Base-by-base conservation (phyloP, 306 rosid species). In the Alnus rubra region DNA sequence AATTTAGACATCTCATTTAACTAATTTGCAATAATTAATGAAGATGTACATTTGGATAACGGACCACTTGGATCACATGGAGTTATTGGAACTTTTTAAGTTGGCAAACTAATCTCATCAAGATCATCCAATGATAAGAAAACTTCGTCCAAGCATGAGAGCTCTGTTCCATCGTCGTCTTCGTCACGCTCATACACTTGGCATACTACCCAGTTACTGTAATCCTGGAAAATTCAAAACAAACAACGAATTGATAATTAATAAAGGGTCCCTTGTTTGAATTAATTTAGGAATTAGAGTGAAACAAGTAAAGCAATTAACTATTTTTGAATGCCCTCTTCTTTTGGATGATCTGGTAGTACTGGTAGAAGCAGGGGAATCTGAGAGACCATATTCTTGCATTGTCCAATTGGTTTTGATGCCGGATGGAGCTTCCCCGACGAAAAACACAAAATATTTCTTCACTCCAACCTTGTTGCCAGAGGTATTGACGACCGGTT, bases 141-240 rank as follows among this genome's bases (percentile, higher is more conserved):
- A 76, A 95, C 98, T 84, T 95, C 98, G 80, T 95, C 98, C 96
- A 95, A 88, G 85, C 96, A 91, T 3, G 98, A 94, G 30, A 94
- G 92, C 76, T 92, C 95, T 4, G 87, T 83, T 71, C 97, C 97
- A 70, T 84, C 90, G 48, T 82, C 97, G 6, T 82, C 88, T 2
- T 82, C 77, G 51, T 84, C 82, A 48, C 75, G 79, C 78, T 93
- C 94, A 23, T 84, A 90, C 58, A 93, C 98, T 74, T 90, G 84
- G 81, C 98, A 93, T 44, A 91, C 52, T 74, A 91, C 94, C 88
- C 94, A 93, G 77, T 82, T 89, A 63, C 84, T 86, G 1, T 75
- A 76, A 75, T 92, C 97, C 98, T 94, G 78, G 60, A 60, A 77
- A 58, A 6, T 8, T 23, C 28, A 23, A 23, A 23, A 23, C 28